Evolutionary conservation across 352 stramenopile genomes (phyloP).

Genomic region (Pythium vanterpoolii): DNA sequence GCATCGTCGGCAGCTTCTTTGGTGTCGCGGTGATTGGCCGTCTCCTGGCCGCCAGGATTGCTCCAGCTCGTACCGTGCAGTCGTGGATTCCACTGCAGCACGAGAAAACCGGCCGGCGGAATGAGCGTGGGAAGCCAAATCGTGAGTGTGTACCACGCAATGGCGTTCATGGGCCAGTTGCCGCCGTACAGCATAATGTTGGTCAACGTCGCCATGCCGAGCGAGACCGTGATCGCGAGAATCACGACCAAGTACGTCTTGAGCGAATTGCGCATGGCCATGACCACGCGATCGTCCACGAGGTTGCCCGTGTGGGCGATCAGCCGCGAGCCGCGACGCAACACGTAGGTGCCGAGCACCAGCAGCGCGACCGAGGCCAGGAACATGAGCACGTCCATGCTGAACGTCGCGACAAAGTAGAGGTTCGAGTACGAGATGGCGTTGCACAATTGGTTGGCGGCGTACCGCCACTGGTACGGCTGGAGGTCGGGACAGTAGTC

Average conservation of each 20-base stretch:
- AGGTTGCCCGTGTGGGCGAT: constrained; percentile 75
- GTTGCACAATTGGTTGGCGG: constrained; percentile 57
- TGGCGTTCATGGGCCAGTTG: constrained; percentile 58
- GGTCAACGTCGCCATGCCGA: constrained; percentile 57
- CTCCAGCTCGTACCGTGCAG: constrained; percentile 74
- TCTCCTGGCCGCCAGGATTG: not conserved
- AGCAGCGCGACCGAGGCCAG: constrained; percentile 54
- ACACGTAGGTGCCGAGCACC: constrained; percentile 62
- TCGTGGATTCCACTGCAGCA: constrained; percentile 84
- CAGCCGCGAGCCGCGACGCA: constrained; percentile 60
- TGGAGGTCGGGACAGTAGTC: constrained; percentile 83
- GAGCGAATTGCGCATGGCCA: constrained; percentile 77
- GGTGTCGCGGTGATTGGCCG: constrained; percentile 21
- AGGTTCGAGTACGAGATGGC: constrained; percentile 60
- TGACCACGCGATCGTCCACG: constrained; percentile 68
- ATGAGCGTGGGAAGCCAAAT: constrained; percentile 78
- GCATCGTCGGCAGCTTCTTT: constrained; percentile 48
- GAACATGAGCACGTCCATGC: constrained; percentile 58
- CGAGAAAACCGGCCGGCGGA: constrained; percentile 67
- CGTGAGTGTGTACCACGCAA: constrained; percentile 80
- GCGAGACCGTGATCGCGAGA: constrained; percentile 60
- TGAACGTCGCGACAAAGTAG: constrained; percentile 55
- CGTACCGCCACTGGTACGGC: constrained; percentile 78
- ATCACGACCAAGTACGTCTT: constrained; percentile 78
- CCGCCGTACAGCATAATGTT: constrained; percentile 65